A percentile compares a stretch with the other conserved stretches of the same genome.
Evolutionary conservation across 768 basidiomycete species (phyloP).

Genomic region (Hirschioporus abietinus): DNA sequence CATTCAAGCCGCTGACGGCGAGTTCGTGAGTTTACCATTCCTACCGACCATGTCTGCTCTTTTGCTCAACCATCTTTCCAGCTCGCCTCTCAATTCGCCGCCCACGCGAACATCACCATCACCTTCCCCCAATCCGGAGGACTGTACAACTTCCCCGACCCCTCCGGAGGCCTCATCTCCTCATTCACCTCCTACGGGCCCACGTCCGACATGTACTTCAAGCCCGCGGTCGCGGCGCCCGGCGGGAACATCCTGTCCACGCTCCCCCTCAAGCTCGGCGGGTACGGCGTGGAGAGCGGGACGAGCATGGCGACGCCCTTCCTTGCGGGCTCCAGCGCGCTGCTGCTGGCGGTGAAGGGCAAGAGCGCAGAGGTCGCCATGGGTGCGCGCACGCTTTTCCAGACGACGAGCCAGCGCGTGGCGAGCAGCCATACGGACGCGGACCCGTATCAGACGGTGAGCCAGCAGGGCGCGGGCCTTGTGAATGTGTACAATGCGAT

Average conservation of each 20-base stretch:
- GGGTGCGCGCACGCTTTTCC: slow-evolving; percentile 35
- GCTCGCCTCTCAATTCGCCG: slow-evolving; percentile 46
- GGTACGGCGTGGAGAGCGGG: slow-evolving; percentile 35
- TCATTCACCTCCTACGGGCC: slow-evolving; percentile 55
- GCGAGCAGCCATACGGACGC: slow-evolving; percentile 41
- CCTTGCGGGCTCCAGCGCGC: slow-evolving; percentile 38
- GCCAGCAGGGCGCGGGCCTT: slow-evolving; percentile 51
- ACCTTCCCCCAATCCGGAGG: slow-evolving; percentile 45
- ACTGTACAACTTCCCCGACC: slow-evolving; percentile 39
- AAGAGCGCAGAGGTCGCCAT: slow-evolving; percentile 24
- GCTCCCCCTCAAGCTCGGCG: slow-evolving; percentile 34
- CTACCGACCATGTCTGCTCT: background rate
- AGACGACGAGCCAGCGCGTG: slow-evolving; percentile 42
- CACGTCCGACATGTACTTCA: slow-evolving; percentile 53
- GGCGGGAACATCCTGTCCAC: slow-evolving; percentile 49
- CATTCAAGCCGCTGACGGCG: slow-evolving; percentile 51
- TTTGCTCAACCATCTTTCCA: slow-evolving; percentile 17
- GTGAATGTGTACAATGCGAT: slow-evolving; percentile 56
- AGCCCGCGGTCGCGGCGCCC: slow-evolving; percentile 47
- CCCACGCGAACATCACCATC: slow-evolving; percentile 36
- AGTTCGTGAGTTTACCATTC: slow-evolving; percentile 40
- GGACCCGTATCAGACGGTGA: slow-evolving; percentile 44
- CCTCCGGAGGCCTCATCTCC: slow-evolving; percentile 51
- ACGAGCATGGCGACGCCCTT: slow-evolving; percentile 40
- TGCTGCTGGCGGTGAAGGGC: slow-evolving; percentile 36